A percentile compares a stretch with the other conserved stretches of the same genome.
These are phyloP conservation scores for Hebeloma cylindrosporum DNA, from an alignment of 768 basidiomycete genomes.

Conservation along the genomic window DNA sequence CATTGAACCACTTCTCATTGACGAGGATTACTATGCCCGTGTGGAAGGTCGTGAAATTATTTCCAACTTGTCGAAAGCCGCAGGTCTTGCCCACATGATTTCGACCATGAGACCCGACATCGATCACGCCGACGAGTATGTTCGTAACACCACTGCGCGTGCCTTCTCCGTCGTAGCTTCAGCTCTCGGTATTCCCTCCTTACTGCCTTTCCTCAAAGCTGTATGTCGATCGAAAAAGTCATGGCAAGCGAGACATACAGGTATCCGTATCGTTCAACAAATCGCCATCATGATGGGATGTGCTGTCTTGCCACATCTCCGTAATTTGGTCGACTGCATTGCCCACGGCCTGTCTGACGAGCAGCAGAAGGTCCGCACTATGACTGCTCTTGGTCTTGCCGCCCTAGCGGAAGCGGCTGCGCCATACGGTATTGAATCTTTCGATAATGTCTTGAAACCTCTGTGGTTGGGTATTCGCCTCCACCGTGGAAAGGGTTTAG, in stretches of 20 bases:
- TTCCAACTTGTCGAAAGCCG: constrained; percentile 96
- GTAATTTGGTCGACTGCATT: constrained; percentile 95
- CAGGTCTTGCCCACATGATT: constrained; percentile 99
- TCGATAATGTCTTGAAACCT: constrained; percentile 95
- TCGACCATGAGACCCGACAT: constrained; percentile 99
- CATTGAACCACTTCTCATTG: constrained; percentile 97
- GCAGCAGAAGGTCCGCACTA: constrained; percentile 94
- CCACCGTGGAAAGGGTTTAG: constrained; percentile 92
- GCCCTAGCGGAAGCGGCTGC: constrained; percentile 96
- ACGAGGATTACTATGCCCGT: constrained; percentile 95
- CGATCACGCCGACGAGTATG: constrained; percentile 98
- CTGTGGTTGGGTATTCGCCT: constrained; percentile 93
- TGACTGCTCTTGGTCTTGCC: constrained; percentile 90
- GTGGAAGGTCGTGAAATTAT: constrained; percentile 99
- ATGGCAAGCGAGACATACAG: constrained; percentile 99
- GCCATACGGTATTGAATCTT: constrained; percentile 99
- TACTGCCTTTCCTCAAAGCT: constrained; percentile 97
- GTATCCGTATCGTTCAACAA: constrained; percentile 99
- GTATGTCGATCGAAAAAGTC: constrained; percentile 99
- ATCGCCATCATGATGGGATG: constrained; percentile 99
- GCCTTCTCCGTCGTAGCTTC: constrained; percentile 99
- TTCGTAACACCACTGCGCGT: constrained; percentile 97
- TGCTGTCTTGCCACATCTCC: constrained; percentile 93
- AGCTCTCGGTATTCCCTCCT: constrained; percentile 94
- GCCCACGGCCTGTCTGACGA: constrained; percentile 92